phyloP scores from a whole-genome alignment of 306 rosid species.

The Vigna radiata region DNA sequence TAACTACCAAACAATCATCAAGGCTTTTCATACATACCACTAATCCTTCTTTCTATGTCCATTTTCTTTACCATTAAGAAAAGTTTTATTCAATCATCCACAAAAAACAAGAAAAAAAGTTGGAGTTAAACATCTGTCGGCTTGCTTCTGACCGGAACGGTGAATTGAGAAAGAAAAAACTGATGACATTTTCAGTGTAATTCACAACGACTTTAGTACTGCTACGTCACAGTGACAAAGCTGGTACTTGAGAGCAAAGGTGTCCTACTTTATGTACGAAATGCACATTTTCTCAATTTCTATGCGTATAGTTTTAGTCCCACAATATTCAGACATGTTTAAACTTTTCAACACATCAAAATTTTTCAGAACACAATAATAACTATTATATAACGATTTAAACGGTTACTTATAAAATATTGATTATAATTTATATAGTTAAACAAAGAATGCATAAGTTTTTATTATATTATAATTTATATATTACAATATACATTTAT shows the following conservation, averaged over 20 bases:
- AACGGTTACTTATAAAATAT: neutral
- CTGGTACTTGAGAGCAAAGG: neutral
- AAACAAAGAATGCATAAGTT: neutral
- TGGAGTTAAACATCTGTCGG: neutral
- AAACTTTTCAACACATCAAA: no score
- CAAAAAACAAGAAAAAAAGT: constrained; percentile 9
- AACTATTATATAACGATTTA: neutral
- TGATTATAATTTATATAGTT: no score
- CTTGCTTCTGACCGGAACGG: neutral
- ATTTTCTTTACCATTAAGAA: constrained; percentile 4
- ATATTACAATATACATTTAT: neutral
- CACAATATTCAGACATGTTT: no score
- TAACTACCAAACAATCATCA: neutral
- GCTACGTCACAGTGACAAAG: constrained; percentile 12
- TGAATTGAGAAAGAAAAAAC: constrained; percentile 4
- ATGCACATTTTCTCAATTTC: neutral
- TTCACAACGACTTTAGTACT: neutral
- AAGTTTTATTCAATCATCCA: neutral
- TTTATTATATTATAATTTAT: no score
- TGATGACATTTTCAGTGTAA: neutral
- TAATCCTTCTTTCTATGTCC: neutral
- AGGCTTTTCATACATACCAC: neutral
- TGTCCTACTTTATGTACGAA: neutral
- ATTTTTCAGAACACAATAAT: no score
- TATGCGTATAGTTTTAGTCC: neutral